Percentiles rank a stretch among this genome's conserved stretches.
phyloP scores from a whole-genome alignment of 2,329 filamentous ascomycete genomes.

The Botrytis deweyae region DNA sequence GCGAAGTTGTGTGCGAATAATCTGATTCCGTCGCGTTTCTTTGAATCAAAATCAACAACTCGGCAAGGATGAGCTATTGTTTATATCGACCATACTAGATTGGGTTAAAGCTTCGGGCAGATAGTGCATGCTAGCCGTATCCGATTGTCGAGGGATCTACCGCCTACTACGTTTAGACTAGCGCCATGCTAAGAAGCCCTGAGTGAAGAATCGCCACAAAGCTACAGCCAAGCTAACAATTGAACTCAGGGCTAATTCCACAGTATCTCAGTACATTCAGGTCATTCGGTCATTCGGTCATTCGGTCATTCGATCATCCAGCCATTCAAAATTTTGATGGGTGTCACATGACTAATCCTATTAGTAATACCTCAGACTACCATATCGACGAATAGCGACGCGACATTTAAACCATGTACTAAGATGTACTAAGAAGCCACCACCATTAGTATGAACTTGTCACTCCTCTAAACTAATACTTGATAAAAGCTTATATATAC shows the following conservation, averaged over 20 bases:
- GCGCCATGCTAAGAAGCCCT: background rate
- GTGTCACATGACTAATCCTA: background rate
- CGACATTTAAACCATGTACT: background rate
- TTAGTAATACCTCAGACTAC: background rate
- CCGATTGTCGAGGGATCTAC: background rate
- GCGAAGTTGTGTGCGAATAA: constrained; percentile 11
- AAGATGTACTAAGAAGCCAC: background rate
- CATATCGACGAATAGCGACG: background rate
- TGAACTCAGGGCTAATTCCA: background rate
- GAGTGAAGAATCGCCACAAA: background rate
- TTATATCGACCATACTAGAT: background rate
- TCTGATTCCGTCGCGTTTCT: constrained; percentile 13
- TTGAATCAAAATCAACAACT: constrained; percentile 6
- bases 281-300: too few species aligned
- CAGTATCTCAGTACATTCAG: background rate
- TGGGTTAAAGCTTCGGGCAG: background rate
- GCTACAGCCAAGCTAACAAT: background rate
- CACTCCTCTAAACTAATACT: background rate
- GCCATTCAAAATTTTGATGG: background rate
- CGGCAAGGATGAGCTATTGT: constrained; percentile 2
- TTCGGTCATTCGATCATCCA: background rate
- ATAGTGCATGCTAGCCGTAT: background rate
- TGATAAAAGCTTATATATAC: background rate
- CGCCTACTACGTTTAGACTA: background rate
- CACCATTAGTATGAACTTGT: background rate